Conservation (phyloP, 225 moss, liverwort and hornwort species). For the Climacium dendroides region DNA sequence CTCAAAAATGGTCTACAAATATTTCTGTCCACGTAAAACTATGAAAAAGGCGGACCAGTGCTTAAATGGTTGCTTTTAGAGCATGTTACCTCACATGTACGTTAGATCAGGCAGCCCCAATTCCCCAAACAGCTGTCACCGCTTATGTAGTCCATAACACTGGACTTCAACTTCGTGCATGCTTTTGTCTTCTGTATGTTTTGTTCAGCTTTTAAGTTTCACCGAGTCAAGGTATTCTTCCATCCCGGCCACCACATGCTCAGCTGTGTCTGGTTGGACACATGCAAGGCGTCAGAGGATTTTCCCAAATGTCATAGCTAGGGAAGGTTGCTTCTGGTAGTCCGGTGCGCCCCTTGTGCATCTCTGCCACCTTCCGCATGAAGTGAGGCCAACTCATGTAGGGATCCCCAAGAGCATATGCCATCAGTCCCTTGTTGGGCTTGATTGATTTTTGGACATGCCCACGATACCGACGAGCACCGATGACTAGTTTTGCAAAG, state of each 20-base stretch:
- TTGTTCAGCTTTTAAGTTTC: not conserved
- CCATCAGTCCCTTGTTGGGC: conserved; percentile 42
- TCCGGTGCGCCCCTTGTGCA: conserved; percentile 37
- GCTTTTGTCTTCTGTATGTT: not conserved
- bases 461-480: conserved; percentile 20
- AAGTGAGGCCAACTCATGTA: conserved; percentile 21
- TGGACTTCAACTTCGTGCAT: not conserved
- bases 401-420: conserved; percentile 31
- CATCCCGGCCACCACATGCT: not conserved
- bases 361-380: conserved; percentile 8
- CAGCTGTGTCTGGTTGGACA: conserved; percentile 1
- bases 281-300: conserved; percentile 46
- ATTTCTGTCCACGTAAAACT: too few relatives aligned
- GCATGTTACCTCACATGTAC: not conserved
- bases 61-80: too few relatives aligned
- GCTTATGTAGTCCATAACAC: not conserved
- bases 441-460: conserved; percentile 36
- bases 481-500: conserved; percentile 40
- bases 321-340: conserved; percentile 41
- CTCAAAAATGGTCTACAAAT: too few relatives aligned
- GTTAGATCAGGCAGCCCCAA: not conserved
- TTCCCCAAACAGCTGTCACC: not conserved
- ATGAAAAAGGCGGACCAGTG: too few relatives aligned
- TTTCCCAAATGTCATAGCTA: conserved; percentile 39
- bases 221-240: not conserved